These are phyloP conservation scores for Aspergillus leporis DNA, from an alignment of 495 filamentous ascomycete species.

Conservation along the genomic window DNA sequence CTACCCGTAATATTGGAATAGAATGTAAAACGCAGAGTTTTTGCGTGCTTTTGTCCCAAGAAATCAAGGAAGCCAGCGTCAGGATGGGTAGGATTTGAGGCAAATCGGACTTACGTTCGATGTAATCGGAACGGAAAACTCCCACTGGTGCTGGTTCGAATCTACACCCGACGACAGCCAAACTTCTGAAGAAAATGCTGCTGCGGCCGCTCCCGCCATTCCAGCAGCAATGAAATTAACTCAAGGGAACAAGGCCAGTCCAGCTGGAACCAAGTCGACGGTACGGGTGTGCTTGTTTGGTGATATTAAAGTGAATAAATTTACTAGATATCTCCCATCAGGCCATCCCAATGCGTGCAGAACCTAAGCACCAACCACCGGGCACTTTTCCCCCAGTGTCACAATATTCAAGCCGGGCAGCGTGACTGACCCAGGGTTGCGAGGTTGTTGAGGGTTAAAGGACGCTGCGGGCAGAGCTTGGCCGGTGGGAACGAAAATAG, in stretches of 20 bases:
- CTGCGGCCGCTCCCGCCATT: constrained; percentile 49
- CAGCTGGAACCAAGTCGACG: constrained; percentile 39
- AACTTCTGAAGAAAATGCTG: constrained; percentile 42
- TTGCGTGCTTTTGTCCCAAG: background rate
- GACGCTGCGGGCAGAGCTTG: background rate
- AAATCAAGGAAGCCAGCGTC: background rate
- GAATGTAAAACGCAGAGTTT: too few relatives aligned
- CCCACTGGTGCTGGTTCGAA: constrained; percentile 39
- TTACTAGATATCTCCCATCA: constrained; percentile 22
- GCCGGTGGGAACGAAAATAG: constrained; percentile 1
- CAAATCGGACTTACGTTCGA: constrained; percentile 36
- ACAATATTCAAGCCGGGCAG: background rate
- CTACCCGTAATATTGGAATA: background rate
- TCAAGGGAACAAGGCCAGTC: constrained; percentile 37
- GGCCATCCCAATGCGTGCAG: constrained; percentile 36
- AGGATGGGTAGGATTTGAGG: background rate
- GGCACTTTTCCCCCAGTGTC: background rate
- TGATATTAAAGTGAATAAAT: constrained; percentile 11
- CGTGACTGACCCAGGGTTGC: background rate
- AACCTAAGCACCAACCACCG: constrained; percentile 14
- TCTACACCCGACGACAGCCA: constrained; percentile 40
- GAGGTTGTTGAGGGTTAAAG: background rate
- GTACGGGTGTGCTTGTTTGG: constrained; percentile 18
- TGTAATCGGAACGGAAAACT: constrained; percentile 46
- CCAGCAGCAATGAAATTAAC: constrained; percentile 25